Conservation (phyloP, 2,329 filamentous ascomycete genomes). For the Ustulina deusta region DNA sequence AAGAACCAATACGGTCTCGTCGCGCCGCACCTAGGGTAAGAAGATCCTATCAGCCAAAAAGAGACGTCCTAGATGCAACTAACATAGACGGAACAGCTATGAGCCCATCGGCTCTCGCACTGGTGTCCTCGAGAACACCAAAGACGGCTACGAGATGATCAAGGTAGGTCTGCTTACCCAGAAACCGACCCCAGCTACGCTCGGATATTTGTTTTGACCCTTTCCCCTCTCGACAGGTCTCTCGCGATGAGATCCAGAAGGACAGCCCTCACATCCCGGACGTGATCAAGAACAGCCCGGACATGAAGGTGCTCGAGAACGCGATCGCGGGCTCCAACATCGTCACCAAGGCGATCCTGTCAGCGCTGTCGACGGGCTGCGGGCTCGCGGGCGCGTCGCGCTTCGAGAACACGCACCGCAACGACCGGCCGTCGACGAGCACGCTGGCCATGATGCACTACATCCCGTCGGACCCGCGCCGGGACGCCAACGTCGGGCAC, state of each 20-base stretch:
- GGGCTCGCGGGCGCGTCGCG: conserved; percentile 59
- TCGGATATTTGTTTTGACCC: conserved; percentile 6
- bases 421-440: conserved; percentile 61
- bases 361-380: conserved; percentile 62
- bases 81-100: conserved; percentile 52
- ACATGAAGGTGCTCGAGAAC: conserved; percentile 62
- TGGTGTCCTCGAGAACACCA: conserved; percentile 60
- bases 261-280: conserved; percentile 60
- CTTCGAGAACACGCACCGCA: conserved; percentile 65
- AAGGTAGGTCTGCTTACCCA: conserved; percentile 51
- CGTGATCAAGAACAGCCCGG: conserved; percentile 61
- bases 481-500: conserved; percentile 61
- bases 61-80: conserved; percentile 6
- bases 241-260: conserved; percentile 63
- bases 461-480: conserved; percentile 58
- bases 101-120: conserved; percentile 63
- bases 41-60: conserved; percentile 38
- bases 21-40: conserved; percentile 64
- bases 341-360: conserved; percentile 63
- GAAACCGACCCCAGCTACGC: not conserved
- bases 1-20: conserved; percentile 69
- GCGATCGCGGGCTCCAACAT: conserved; percentile 64
- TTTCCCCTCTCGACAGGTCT: conserved; percentile 47
- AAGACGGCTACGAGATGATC: conserved; percentile 66
- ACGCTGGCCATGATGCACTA: conserved; percentile 69